A percentile compares a stretch with the other conserved stretches of the same genome.
These are phyloP conservation scores for Nelumbo lutea DNA, from an alignment of 164 flowering plant genomes.

Conservation along the genomic window DNA sequence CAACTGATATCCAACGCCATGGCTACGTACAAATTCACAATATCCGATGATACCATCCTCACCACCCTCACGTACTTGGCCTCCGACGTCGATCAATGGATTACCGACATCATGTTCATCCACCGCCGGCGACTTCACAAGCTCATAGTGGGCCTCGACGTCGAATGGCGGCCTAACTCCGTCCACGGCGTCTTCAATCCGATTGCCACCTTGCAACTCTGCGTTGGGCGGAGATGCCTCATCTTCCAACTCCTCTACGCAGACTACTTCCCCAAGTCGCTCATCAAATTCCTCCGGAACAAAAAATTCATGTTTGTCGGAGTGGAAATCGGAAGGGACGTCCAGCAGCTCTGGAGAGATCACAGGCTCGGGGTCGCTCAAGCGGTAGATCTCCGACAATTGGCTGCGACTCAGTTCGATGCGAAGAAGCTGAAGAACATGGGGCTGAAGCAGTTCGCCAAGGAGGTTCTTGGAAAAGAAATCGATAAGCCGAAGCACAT, in stretches of 20 bases:
- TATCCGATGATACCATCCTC: conserved; percentile 3
- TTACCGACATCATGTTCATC: conserved; percentile 5
- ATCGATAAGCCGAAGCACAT: conserved; percentile 39
- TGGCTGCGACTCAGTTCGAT: conserved; percentile 23
- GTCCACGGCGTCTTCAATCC: conserved; percentile 14
- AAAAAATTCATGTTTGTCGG: conserved; percentile 34
- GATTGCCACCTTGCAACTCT: conserved; percentile 47
- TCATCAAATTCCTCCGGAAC: conserved; percentile 22
- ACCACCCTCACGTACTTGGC: conserved; percentile 14
- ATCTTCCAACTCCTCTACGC: conserved; percentile 36
- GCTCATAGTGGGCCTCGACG: conserved; percentile 50
- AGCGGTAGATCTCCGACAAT: conserved; percentile 27
- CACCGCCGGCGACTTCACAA: conserved; percentile 11
- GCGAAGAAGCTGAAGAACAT: conserved; percentile 13
- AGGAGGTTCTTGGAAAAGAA: conserved; percentile 29
- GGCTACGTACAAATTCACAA: conserved; percentile 1
- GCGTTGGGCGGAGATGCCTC: conserved; percentile 39
- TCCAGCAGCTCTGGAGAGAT: conserved; percentile 26
- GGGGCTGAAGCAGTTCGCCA: conserved; percentile 39
- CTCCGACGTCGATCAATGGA: conserved; percentile 14
- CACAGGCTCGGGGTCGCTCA: conserved; percentile 21
- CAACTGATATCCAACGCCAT: too few species aligned
- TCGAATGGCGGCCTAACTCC: conserved; percentile 47
- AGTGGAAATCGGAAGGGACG: conserved; percentile 34
- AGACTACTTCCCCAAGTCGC: conserved; percentile 21